Percentiles rank a stretch among this genome's conserved stretches.
These are phyloP conservation scores for Naganishia friedmannii DNA, from an alignment of 768 basidiomycete genomes.

Conservation along the genomic window DNA sequence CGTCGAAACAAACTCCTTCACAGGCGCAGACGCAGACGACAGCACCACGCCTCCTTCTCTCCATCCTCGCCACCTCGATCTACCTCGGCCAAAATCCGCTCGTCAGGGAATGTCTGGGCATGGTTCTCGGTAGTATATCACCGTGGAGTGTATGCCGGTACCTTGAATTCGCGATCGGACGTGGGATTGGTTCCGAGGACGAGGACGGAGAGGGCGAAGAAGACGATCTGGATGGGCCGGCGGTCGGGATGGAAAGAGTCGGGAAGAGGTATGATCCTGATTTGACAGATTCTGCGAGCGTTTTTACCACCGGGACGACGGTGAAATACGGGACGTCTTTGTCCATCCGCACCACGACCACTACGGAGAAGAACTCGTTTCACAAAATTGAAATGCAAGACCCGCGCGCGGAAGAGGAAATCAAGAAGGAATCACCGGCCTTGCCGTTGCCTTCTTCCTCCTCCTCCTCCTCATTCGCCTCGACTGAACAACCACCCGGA, in stretches of 20 bases:
- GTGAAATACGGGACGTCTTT: background rate
- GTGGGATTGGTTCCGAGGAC: conserved; percentile 57
- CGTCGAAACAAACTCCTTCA: no score
- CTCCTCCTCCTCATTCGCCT: background rate
- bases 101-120: conserved; percentile 69
- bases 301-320: background rate
- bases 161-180: conserved; percentile 66
- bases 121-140: conserved; percentile 70
- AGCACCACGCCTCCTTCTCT: conserved; percentile 75
- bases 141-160: conserved; percentile 74
- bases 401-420: background rate
- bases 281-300: background rate
- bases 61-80: conserved; percentile 78
- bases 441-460: background rate
- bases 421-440: conserved; percentile 3
- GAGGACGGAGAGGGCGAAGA: background rate
- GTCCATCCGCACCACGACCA: background rate
- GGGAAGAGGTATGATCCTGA: conserved; percentile 1
- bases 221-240: background rate
- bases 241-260: conserved; percentile 6
- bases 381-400: no score
- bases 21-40: conserved; percentile 68
- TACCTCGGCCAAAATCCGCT: conserved; percentile 79
- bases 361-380: no score
- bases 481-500: no score